These are phyloP conservation scores for Vitis cinerea DNA, from an alignment of 164 flowering plant genomes.

Conservation along the genomic window DNA sequence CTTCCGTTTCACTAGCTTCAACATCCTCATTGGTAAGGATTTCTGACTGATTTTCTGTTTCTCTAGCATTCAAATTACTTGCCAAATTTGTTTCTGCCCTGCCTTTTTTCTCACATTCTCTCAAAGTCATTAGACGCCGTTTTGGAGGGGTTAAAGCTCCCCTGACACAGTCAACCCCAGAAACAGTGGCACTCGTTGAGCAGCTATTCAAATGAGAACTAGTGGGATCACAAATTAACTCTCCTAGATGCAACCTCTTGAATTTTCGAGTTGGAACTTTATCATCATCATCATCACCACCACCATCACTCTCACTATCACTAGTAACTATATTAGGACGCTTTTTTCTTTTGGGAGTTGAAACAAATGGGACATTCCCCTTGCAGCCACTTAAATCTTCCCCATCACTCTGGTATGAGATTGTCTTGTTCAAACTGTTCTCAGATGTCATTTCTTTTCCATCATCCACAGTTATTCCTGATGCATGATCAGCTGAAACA, in stretches of 20 bases:
- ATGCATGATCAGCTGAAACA: not conserved
- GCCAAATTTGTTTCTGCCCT: slow-evolving; percentile 1
- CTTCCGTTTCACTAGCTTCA: slow-evolving; percentile 31
- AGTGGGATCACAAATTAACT: slow-evolving; percentile 3
- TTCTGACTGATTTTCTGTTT: slow-evolving; percentile 8
- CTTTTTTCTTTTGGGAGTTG: slow-evolving; percentile 39
- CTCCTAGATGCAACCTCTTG: slow-evolving; percentile 19
- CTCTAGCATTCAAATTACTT: not conserved
- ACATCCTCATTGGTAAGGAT: slow-evolving; percentile 13
- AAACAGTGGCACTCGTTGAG: slow-evolving; percentile 6
- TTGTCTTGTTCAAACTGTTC: slow-evolving; percentile 13
- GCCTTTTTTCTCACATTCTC: slow-evolving; percentile 20
- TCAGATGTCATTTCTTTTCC: slow-evolving; percentile 6
- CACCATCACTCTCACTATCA: slow-evolving; percentile 47
- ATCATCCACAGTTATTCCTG: slow-evolving; percentile 4
- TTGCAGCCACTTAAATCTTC: slow-evolving; percentile 15
- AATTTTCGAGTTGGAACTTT: slow-evolving; percentile 39
- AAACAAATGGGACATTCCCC: slow-evolving; percentile 5
- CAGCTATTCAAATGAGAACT: slow-evolving; percentile 9
- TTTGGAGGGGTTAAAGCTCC: slow-evolving; percentile 19
- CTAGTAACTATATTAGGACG: slow-evolving; percentile 32
- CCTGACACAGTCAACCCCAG: slow-evolving; percentile 7
- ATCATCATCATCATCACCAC: slow-evolving; percentile 25
- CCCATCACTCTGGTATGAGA: slow-evolving; percentile 2
- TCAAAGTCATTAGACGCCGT: slow-evolving; percentile 29